These are phyloP conservation scores for Poa pratensis DNA, from an alignment of 176 grass and related monocot species.

Conservation along the genomic window DNA sequence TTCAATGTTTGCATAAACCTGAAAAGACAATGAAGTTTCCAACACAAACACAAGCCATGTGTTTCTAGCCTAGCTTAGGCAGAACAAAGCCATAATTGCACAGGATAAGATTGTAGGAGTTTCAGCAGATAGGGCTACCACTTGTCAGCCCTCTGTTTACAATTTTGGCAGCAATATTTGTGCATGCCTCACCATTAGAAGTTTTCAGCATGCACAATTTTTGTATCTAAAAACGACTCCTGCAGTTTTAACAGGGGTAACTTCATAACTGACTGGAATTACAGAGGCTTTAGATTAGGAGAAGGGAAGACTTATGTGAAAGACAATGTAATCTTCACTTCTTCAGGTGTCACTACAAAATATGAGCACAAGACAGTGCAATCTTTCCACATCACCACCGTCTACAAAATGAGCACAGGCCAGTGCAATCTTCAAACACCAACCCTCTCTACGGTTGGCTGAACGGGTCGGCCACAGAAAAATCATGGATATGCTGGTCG, in stretches of 20 bases:
- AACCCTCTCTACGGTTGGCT: too few species aligned
- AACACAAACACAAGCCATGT: not conserved
- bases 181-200: not conserved
- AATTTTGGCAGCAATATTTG: not conserved
- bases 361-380: not conserved
- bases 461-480: too few species aligned
- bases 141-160: not conserved
- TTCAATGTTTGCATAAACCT: not conserved
- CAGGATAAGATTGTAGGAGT: not conserved
- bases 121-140: not conserved
- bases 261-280: not conserved
- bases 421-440: not conserved
- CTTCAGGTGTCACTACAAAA: not conserved
- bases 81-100: not conserved
- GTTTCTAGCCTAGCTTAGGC: not conserved
- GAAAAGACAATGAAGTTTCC: not conserved
- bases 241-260: not conserved
- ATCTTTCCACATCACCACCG: not conserved
- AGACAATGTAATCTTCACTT: not conserved
- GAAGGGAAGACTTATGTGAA: not conserved
- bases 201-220: not conserved
- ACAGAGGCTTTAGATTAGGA: not conserved
- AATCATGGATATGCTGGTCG: too few species aligned
- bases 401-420: not conserved
- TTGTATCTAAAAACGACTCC: not conserved